These are phyloP conservation scores for Lentinus polychrous DNA, from an alignment of 1,284 basidiomycete genomes.

Conservation along the genomic window DNA sequence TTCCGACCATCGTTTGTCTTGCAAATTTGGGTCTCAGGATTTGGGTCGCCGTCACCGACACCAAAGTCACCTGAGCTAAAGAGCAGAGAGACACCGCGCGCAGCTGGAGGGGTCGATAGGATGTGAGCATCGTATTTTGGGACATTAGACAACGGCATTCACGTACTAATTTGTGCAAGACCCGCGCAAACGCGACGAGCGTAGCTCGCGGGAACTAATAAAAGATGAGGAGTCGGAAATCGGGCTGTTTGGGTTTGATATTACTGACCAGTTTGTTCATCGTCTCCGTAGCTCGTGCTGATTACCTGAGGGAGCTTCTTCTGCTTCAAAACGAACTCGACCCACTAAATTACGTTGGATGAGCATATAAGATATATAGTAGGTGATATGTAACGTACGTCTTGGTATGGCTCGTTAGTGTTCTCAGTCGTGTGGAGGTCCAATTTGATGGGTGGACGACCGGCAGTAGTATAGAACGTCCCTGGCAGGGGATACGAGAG, in stretches of 20 bases:
- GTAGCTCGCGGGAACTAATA: constrained; percentile 50
- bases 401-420: constrained; percentile 61
- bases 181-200: constrained; percentile 54
- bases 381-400: constrained; percentile 25
- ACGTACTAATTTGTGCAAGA: constrained; percentile 54
- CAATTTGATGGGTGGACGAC: constrained; percentile 51
- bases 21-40: constrained; percentile 47
- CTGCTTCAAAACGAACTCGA: constrained; percentile 38
- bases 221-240: background rate
- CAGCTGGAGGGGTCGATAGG: constrained; percentile 33
- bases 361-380: background rate
- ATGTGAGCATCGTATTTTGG: background rate
- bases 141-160: constrained; percentile 16
- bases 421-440: constrained; percentile 34
- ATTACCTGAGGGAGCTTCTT: constrained; percentile 46
- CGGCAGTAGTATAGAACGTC: constrained; percentile 58
- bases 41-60: constrained; percentile 51
- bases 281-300: constrained; percentile 57
- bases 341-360: constrained; percentile 36
- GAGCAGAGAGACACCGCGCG: constrained; percentile 50
- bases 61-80: constrained; percentile 68
- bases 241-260: background rate
- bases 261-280: constrained; percentile 55
- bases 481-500: constrained; percentile 41
- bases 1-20: constrained; percentile 54